These are phyloP conservation scores for Myrmaecium sp. DNA, from an alignment of 2,329 filamentous ascomycete species.

Conservation along the genomic window DNA sequence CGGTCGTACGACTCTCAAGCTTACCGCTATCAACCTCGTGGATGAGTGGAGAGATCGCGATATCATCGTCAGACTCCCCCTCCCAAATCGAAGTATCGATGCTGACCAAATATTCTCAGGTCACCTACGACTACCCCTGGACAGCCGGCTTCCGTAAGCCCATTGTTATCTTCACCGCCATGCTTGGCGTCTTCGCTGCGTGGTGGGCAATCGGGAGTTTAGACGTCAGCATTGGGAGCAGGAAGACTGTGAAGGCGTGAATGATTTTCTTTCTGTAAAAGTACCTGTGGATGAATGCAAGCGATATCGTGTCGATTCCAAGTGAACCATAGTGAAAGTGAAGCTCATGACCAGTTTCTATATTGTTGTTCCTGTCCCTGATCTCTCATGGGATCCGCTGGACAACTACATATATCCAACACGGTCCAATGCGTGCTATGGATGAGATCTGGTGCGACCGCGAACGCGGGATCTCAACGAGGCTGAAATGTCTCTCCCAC, in stretches of 20 bases:
- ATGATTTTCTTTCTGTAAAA: neutral
- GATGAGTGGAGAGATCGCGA: constrained; percentile 79
- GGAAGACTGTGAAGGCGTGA: constrained; percentile 17
- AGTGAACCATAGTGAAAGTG: no score
- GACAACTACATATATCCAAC: no score
- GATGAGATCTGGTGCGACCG: no score
- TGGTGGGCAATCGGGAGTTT: constrained; percentile 62
- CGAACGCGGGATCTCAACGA: no score
- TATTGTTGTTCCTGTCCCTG: no score
- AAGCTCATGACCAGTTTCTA: no score
- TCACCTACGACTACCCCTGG: constrained; percentile 75
- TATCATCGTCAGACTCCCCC: constrained; percentile 39
- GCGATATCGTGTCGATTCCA: no score
- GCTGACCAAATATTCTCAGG: constrained; percentile 12
- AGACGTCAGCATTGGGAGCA: constrained; percentile 61
- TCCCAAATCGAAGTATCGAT: neutral
- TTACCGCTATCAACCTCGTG: constrained; percentile 73
- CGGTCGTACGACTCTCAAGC: constrained; percentile 64
- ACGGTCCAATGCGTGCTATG: no score
- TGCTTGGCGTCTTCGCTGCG: constrained; percentile 56
- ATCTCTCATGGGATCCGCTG: no score
- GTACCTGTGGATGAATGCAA: no score
- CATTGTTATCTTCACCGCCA: constrained; percentile 57
- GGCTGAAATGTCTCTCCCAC: no score
- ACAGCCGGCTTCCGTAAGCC: constrained; percentile 70